Conservation (phyloP, 2,329 filamentous ascomycete species). For the Fusarium brachygibbosum region DNA sequence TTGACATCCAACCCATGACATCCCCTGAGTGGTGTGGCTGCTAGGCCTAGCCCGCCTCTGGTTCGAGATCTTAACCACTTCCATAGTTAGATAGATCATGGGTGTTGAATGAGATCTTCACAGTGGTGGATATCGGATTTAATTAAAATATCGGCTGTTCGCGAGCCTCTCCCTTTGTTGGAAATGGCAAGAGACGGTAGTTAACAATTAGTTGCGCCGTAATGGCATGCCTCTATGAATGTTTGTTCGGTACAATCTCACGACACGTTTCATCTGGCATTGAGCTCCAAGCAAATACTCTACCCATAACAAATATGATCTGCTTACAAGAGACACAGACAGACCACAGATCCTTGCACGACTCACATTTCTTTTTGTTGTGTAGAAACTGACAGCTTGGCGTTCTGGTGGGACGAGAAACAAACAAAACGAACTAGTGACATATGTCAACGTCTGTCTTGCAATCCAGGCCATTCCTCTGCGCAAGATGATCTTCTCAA, state of each 20-base stretch:
- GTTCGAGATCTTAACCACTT: conserved; percentile 22
- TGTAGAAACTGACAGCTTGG: conserved; percentile 17
- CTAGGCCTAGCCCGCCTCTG: conserved; percentile 29
- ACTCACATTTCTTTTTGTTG: background rate
- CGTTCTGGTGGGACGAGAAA: background rate
- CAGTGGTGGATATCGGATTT: conserved; percentile 22
- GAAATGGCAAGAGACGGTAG: background rate
- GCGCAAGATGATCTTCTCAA: conserved; percentile 1
- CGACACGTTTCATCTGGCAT: background rate
- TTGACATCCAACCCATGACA: background rate
- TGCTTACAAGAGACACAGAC: conserved; percentile 12
- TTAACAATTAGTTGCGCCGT: background rate
- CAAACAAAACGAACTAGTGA: background rate
- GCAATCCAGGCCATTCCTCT: conserved; percentile 2
- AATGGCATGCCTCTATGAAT: background rate
- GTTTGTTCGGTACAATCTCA: background rate
- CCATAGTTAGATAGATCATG: background rate
- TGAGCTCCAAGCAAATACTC: background rate
- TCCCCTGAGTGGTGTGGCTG: conserved; percentile 47
- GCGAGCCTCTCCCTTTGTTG: background rate
- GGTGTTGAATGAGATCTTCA: conserved; percentile 23
- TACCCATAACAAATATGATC: background rate
- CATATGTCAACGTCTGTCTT: background rate
- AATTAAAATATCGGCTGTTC: conserved; percentile 27
- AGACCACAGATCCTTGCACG: background rate